Evolutionary conservation across 495 filamentous ascomycete genomes (phyloP).

Genomic region (Penicillium psychrofluorescens): DNA sequence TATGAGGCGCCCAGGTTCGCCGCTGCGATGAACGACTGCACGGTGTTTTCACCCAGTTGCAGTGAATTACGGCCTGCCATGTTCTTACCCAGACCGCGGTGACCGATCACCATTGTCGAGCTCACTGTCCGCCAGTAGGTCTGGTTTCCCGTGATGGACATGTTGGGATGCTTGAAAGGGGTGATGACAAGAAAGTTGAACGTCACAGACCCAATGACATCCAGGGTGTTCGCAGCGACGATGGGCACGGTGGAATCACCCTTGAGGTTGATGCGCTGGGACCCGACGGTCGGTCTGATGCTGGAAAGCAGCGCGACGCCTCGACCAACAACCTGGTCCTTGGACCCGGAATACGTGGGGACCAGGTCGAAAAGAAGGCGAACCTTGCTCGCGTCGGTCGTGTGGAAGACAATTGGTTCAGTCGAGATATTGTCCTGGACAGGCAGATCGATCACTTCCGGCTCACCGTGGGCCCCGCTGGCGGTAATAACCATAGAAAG

Average conservation of each 20-base stretch:
- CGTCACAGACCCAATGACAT: conserved; percentile 87
- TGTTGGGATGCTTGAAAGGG: conserved; percentile 87
- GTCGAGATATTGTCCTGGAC: conserved; percentile 90
- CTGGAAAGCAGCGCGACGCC: conserved; percentile 84
- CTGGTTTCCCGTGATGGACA: conserved; percentile 79
- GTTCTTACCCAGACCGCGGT: conserved; percentile 91
- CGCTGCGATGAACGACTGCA: conserved; percentile 91
- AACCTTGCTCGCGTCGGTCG: conserved; percentile 69
- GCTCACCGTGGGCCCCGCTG: conserved; percentile 75
- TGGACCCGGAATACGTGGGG: conserved; percentile 90
- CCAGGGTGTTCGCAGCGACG: conserved; percentile 68
- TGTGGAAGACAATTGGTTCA: conserved; percentile 83
- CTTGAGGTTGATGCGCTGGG: conserved; percentile 76
- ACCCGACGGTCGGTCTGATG: conserved; percentile 72
- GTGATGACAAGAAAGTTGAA: conserved; percentile 97
- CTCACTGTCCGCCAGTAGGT: conserved; percentile 91
- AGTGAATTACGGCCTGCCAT: conserved; percentile 69
- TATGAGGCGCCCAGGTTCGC: conserved; percentile 88
- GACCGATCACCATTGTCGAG: conserved; percentile 86
- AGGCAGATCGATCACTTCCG: conserved; percentile 83
- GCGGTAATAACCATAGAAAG: conserved; percentile 91
- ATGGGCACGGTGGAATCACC: conserved; percentile 93
- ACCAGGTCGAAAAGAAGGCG: conserved; percentile 92
- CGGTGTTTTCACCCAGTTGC: conserved; percentile 92
- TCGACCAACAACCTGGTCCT: conserved; percentile 82